Evolutionary conservation across 768 basidiomycete species (phyloP), one percentile per base, ranked within the genome.

Genomic region (Daedalea quercina): DNA sequence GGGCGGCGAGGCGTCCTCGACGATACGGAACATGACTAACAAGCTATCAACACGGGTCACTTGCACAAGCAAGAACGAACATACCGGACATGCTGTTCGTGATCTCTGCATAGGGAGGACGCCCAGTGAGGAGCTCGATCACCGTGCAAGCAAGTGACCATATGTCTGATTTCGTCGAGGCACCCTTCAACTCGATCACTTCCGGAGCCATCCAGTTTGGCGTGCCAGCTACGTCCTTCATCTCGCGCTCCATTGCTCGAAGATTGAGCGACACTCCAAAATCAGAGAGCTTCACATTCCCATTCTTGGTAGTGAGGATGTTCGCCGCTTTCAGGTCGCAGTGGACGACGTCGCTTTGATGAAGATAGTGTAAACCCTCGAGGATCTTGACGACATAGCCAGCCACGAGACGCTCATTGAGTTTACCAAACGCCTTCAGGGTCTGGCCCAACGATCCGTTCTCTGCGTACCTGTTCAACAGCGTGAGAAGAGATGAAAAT

Each of bases 191-290:
- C 65, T 93, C 87, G 56, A 99, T 98, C 47, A 97, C 90, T 69
- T 99, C 95, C 2, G 95, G 95, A 11, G 94, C 94, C 94, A 99
- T 98, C 95, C 95, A 99, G 63, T 97, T 95, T 13, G 95, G 95
- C 9, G 95, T 99, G 9, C 95, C 95, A 8, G 89, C 86, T 24
- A 92, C 87, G 60, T 88, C 89, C 65, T 89, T 85, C 60, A 82
- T 85, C 63, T 90, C 87, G 23, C 81, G 77, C 61, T 87, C 87
- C 79, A 98, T 84, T 0, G 93, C 93, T 44, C 90, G 84, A 62
- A 97, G 78, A 67, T 95, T 96, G 56, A 98, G 84, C 22, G 94
- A 97, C 13, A 98, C 95, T 44, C 95, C 95, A 67, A 99, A 97
- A 68, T 99, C 95, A 8, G 93, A 89, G 2, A 99, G 80, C 71